Evolutionary conservation across 179 eudicot genomes (phyloP).

Genomic region (Silene vulgaris): DNA sequence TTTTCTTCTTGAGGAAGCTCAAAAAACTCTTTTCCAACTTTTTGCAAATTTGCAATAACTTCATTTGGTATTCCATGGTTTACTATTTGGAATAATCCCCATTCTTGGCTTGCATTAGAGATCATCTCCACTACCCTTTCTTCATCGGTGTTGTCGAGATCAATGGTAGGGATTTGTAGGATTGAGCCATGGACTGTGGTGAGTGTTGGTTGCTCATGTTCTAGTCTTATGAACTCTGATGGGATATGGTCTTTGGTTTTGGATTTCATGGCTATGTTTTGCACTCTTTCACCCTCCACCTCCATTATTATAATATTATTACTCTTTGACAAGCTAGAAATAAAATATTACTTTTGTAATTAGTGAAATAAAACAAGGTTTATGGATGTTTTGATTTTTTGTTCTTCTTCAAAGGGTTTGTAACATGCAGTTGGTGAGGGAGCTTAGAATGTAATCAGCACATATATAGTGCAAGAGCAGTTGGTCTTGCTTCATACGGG

Average conservation of each 20-base stretch:
- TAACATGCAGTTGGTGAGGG: too few species aligned
- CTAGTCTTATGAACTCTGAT: conserved; percentile 46
- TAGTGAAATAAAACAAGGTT: too few species aligned
- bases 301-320: too few species aligned
- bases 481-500: background rate
- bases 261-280: conserved; percentile 48
- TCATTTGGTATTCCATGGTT: conserved; percentile 63
- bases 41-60: conserved; percentile 36
- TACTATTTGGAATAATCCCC: conserved; percentile 70
- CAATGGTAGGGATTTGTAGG: conserved; percentile 58
- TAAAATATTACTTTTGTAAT: too few species aligned
- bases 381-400: too few species aligned
- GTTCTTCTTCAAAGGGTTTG: too few species aligned
- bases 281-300: conserved; percentile 64
- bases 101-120: conserved; percentile 41
- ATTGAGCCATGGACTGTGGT: conserved; percentile 50
- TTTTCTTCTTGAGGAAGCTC: conserved; percentile 58
- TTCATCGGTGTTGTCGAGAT: conserved; percentile 30
- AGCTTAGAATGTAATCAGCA: too few species aligned
- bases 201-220: conserved; percentile 56
- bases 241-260: conserved; percentile 49
- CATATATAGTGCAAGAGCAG: too few species aligned
- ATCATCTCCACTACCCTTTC: conserved; percentile 29
- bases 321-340: too few species aligned
- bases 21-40: conserved; percentile 53